Evolutionary conservation across 805 yeast genomes (phyloP).

Genomic region (Sungouiozyma intestinalis): DNA sequence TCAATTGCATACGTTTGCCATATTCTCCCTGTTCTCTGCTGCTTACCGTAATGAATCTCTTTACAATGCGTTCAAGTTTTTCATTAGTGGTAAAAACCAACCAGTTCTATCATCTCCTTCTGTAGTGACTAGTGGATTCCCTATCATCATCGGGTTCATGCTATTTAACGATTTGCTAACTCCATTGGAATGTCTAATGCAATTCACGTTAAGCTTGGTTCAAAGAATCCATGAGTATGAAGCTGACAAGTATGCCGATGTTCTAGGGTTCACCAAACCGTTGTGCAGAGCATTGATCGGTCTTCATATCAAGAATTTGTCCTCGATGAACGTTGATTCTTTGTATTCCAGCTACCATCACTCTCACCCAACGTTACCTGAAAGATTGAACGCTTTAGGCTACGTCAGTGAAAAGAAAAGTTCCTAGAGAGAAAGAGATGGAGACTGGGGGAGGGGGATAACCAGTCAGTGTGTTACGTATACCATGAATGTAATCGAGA

Average conservation of each 20-base stretch:
- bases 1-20: constrained; percentile 52
- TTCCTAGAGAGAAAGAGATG: constrained; percentile 4
- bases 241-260: constrained; percentile 81
- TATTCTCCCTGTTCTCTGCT: constrained; percentile 66
- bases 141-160: constrained; percentile 71
- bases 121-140: constrained; percentile 38
- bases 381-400: constrained; percentile 72
- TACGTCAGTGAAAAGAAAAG: constrained; percentile 27
- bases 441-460: background rate
- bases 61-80: constrained; percentile 71
- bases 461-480: too few relatives aligned
- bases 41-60: constrained; percentile 73
- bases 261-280: constrained; percentile 57
- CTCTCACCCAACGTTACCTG: constrained; percentile 87
- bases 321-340: constrained; percentile 84
- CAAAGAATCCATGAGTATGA: constrained; percentile 86
- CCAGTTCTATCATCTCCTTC: background rate
- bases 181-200: constrained; percentile 63
- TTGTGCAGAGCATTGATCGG: constrained; percentile 65
- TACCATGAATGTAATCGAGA: background rate
- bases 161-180: constrained; percentile 68
- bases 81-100: constrained; percentile 5
- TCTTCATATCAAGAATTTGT: constrained; percentile 69
- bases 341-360: constrained; percentile 80
- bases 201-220: constrained; percentile 56